Evolutionary conservation across 345 rosid genomes (phyloP).

Genomic region (Laguncularia racemosa): DNA sequence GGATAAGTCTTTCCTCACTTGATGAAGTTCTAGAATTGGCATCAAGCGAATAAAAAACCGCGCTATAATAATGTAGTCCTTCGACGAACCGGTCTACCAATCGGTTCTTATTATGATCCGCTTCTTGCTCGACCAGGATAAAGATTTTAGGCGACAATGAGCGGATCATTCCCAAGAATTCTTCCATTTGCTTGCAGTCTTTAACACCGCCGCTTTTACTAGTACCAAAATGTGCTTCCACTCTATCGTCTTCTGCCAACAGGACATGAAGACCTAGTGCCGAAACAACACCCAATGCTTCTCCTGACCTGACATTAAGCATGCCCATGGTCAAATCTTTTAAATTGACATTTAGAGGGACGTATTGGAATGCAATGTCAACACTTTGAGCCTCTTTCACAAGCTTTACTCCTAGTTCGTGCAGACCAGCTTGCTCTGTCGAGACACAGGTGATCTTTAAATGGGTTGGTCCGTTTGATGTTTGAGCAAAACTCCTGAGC

Average conservation of each 20-base stretch:
- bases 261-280: constrained; percentile 35
- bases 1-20: constrained; percentile 16
- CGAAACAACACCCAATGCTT: constrained; percentile 36
- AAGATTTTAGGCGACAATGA: constrained; percentile 29
- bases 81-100: constrained; percentile 31
- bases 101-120: constrained; percentile 27
- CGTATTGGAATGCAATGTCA: constrained; percentile 35
- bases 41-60: constrained; percentile 38
- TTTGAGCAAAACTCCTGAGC: constrained; percentile 24
- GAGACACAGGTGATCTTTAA: constrained; percentile 35
- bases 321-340: constrained; percentile 26
- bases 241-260: constrained; percentile 40
- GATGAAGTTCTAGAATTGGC: constrained; percentile 8
- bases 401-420: constrained; percentile 26
- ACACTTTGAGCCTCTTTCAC: constrained; percentile 35
- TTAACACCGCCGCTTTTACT: constrained; percentile 13
- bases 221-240: constrained; percentile 33
- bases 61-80: constrained; percentile 48
- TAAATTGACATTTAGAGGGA: constrained; percentile 21
- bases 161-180: constrained; percentile 21
- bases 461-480: constrained; percentile 19
- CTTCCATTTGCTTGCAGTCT: constrained; percentile 25
- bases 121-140: constrained; percentile 41
- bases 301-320: constrained; percentile 30
- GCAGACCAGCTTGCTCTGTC: constrained; percentile 10